A percentile compares a stretch with the other conserved stretches of the same genome.
phyloP scores from a whole-genome alignment of 2,329 filamentous ascomycete genomes.

The Sarocladiaceae sp. region DNA sequence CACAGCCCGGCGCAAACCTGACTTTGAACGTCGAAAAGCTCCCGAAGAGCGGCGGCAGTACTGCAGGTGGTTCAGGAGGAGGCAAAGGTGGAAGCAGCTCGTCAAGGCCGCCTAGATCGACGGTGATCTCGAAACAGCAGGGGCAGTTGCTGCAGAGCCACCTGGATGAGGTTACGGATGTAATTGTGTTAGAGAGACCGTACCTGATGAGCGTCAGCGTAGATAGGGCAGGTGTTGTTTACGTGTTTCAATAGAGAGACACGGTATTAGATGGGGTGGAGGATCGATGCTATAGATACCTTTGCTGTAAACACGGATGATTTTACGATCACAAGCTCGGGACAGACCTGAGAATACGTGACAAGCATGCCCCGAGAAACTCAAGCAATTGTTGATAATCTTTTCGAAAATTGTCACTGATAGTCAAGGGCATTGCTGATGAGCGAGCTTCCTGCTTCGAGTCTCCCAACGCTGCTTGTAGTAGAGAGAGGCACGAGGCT shows the following conservation, averaged over 20 bases:
- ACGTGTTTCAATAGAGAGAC: constrained; percentile 59
- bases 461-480: no score
- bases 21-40: constrained; percentile 61
- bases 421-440: no score
- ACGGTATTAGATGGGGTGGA: no score
- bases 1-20: constrained; percentile 56
- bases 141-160: constrained; percentile 81
- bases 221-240: constrained; percentile 82
- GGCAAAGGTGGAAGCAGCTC: constrained; percentile 15
- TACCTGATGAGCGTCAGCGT: constrained; percentile 91
- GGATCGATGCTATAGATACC: background rate
- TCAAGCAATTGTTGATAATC: no score
- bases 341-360: no score
- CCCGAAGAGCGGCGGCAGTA: constrained; percentile 23
- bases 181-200: constrained; percentile 80
- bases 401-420: no score
- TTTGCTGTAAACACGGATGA: no score
- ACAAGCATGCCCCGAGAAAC: no score
- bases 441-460: no score
- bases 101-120: constrained; percentile 58
- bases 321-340: no score
- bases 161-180: constrained; percentile 79
- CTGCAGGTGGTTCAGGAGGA: constrained; percentile 15
- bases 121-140: constrained; percentile 82
- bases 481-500: no score